Base-by-base conservation (phyloP, 805 yeast genomes). In the Pichia californica region DNA sequence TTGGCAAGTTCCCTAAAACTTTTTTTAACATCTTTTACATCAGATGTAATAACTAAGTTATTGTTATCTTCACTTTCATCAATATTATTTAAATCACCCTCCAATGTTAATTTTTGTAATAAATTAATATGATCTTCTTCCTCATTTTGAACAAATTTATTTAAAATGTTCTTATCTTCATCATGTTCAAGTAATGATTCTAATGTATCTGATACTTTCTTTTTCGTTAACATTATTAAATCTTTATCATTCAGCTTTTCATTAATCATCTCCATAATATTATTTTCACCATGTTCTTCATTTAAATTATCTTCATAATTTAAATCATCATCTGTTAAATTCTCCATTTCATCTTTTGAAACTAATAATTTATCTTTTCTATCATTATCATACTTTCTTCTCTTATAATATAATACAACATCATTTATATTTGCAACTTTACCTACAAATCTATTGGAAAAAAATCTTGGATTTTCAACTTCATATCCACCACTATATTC, bases 401-500 rank as follows among this genome's bases (percentile, higher is more conserved):
- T 69, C 68, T 50, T 72, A 76, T 58, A 48, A 30, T 84, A 83
- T 37, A 78, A 80, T 3, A 91, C 76, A 8, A 89, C 86, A 54
- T 88, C 94, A 54, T 86, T 82, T n/a, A 81, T 78, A 59, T 93
- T 93, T 4, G 98, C 99, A 2, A 91, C 93, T 48, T 71, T 71
- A 0, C 96, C 96, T 6, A 85, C 95, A 68, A 91, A 93, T 54
- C 87, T 68, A 56, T 89, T 88, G 14, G 96, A 87, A 50, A 93
- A 87, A 49, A 96, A 67, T 41, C 94, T 70, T 0, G 95, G 85
- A 56, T 89, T 91, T 55, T 89, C 98, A 15, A 93, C 88, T 52
- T 88, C 96, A 55, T 76, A 91, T 5, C 89, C 95, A 1, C 94
- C 96, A 19, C 86, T 70, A 53, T 91, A 91, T 52, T 93, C 97